Base-by-base conservation (phyloP, 495 filamentous ascomycete species). In the Penicillium lividum region DNA sequence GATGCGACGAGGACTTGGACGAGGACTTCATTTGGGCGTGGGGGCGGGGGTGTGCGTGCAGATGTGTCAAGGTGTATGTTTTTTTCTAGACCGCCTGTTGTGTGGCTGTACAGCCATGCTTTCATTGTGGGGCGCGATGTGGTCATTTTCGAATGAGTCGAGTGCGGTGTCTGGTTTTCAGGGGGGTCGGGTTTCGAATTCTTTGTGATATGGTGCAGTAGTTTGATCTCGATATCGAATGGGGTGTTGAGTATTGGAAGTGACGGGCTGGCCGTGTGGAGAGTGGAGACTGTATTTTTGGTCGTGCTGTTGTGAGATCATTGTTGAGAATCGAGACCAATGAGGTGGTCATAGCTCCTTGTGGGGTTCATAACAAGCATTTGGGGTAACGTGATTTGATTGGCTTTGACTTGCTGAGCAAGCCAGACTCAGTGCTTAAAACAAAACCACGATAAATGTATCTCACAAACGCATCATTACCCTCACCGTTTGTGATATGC, bases 31-130 rank as follows among this genome's bases (percentile, higher is more conserved):
- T 79, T 67, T 15, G 70, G 59, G 36, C 60, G 67, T 3, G 73
- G 65, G 10, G 64, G 51, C 1, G 68, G 67, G 1, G 79, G 72
- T 4, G 82, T 77, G 28, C 82, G 61, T 30, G 78, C 77, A 13
- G 70, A 56, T 4, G 68, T n/a, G 59, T 76, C 71, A 47, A 87
- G 71, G 6, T 69, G 60, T 55, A 89, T 72, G 67, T 82, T 84
- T n/a, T 82, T 79, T 45, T 85, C 81, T 5, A 90, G 70, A 44
- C 78, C 77, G 43, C 70, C 71, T 11, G 59, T 46, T n/a, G 80
- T 74, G 59, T 62, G 67, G 47, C 58, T 68, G 74, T 82, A 89
- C 36, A 86, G 77, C 86, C 86, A 89, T 38, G 83, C 84, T 61
- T 74, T 76, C 86, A 89, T 89, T 57, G 68, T 42, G 15, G 69